These are phyloP conservation scores for Tulasnella sp. DNA, from an alignment of 768 basidiomycete species.

Conservation along the genomic window DNA sequence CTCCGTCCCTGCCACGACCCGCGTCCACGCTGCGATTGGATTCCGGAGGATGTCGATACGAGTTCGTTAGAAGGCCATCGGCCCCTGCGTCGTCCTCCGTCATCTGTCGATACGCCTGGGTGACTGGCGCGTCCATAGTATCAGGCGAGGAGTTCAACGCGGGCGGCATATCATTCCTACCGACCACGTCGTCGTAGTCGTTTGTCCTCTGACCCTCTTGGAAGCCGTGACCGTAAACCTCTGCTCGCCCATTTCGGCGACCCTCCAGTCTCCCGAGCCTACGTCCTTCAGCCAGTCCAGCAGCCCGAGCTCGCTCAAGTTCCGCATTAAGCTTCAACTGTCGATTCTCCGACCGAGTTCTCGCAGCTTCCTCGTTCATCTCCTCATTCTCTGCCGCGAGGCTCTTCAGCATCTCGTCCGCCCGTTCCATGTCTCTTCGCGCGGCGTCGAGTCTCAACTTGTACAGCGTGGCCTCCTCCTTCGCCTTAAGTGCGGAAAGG, in stretches of 20 bases:
- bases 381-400: constrained; percentile 3
- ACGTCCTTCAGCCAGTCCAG: constrained; percentile 7
- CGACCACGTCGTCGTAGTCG: too few species aligned
- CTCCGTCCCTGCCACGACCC: too few species aligned
- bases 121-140: too few species aligned
- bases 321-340: constrained; percentile 9
- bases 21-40: too few species aligned
- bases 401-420: background rate
- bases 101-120: too few species aligned
- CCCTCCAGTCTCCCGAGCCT: background rate
- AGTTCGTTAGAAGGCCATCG: too few species aligned
- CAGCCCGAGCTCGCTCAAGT: background rate
- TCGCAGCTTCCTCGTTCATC: constrained; percentile 9
- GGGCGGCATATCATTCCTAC: too few species aligned
- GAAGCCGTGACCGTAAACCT: background rate
- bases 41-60: too few species aligned
- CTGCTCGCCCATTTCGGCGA: background rate
- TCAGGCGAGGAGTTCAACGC: too few species aligned
- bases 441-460: background rate
- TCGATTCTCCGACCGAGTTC: constrained; percentile 1
- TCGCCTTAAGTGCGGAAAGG: background rate
- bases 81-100: too few species aligned
- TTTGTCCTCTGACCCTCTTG: background rate
- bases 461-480: constrained; percentile 1
- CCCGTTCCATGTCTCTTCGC: background rate